Evolutionary conservation across 1,139 yeast genomes (phyloP), one percentile per base, ranked within the genome.

Genomic region (Yamadazyma sp.): DNA sequence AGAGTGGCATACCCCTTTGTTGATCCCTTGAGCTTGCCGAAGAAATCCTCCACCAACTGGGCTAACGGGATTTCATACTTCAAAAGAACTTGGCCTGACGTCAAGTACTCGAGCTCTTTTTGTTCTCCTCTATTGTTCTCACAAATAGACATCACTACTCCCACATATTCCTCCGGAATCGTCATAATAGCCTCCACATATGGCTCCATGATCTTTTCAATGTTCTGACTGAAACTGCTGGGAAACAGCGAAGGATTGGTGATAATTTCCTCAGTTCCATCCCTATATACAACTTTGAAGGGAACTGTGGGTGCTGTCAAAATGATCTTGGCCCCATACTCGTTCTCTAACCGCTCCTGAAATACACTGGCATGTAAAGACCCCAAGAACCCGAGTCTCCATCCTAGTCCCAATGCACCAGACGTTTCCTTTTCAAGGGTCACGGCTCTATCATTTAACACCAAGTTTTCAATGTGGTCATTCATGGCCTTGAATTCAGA

Each of bases 291-390:
- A 11, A 92, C 67, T 52, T 84, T 80, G 58, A 88, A 92, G 0
- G 98, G 98, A 9, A 92, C 98, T 0, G 97, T 90, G 1, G 98
- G 97, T 3, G 96, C 90, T 0, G 98, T 92, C 43, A 92, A 82
- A 47, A 92, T 89, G 46, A 92, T 76, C 43, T 87, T 84, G 2
- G 96, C 90, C 3, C 97, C 97, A 54, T 92, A 92, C 57, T 92
- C 98, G 46, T 85, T 86, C 51, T 89, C 95, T 42, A 92, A 68
- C 37, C 98, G 67, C 53, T 92, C 97, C 50, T 86, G 84, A 61
- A 92, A 92, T 2, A 92, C 97, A 14, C 95, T 83, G 0, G 97
- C 97, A 67, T 92, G 98, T 26, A 92, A 64, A 0, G 97, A 88
- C 0, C 98, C 98, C 33, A 92, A 66, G 55, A 92, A 92, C 1